Conservation (phyloP, 1,139 yeast genomes). For the Diutina ranongensis region DNA sequence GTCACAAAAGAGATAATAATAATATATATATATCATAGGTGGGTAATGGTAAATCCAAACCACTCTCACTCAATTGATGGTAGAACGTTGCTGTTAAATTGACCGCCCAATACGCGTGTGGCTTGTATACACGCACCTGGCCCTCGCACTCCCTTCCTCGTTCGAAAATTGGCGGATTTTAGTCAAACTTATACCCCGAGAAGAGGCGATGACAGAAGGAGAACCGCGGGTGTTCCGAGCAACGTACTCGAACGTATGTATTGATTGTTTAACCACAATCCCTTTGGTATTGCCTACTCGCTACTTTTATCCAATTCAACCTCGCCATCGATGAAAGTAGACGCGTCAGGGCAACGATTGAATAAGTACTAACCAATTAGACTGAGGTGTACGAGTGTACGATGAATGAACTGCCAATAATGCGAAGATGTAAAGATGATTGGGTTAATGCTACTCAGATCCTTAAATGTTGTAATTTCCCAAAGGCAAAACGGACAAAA, state of each 20-base stretch:
- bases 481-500: slow-evolving; percentile 87
- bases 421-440: slow-evolving; percentile 84
- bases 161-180: slow-evolving; percentile 3
- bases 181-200: not conserved
- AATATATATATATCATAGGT: too few species aligned
- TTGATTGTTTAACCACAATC: not conserved
- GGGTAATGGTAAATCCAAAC: too few species aligned
- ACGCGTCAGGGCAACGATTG: too few species aligned
- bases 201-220: slow-evolving; percentile 6
- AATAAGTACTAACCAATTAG: too few species aligned
- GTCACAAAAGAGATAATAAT: too few species aligned
- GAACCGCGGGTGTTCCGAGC: slow-evolving; percentile 12
- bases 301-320: too few species aligned
- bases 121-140: slow-evolving; percentile 2
- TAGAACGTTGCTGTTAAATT: not conserved
- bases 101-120: slow-evolving; percentile 3
- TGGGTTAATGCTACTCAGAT: slow-evolving; percentile 99
- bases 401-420: slow-evolving; percentile 74
- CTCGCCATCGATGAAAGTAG: too few species aligned
- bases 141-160: slow-evolving; percentile 2
- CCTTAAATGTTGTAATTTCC: slow-evolving; percentile 85
- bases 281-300: not conserved
- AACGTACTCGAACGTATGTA: slow-evolving; percentile 12
- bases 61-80: too few species aligned
- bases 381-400: slow-evolving; percentile 49